Evolutionary conservation across 2,329 filamentous ascomycete genomes (phyloP).

Genomic region (Fusarium oligoseptatum): DNA sequence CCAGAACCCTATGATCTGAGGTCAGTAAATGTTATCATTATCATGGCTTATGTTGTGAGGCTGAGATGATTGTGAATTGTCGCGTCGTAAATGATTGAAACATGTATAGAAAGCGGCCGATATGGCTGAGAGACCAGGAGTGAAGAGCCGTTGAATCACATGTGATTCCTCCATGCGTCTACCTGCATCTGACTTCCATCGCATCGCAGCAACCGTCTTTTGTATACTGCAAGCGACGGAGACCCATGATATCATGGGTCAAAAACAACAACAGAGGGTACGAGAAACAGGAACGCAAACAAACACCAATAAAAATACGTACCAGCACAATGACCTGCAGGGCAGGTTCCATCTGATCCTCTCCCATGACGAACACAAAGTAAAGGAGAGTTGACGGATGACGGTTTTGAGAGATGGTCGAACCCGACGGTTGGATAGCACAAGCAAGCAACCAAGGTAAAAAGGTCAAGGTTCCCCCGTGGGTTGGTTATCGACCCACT

Average conservation of each 20-base stretch:
- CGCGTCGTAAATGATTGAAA: background rate
- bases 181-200: background rate
- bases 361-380: constrained; percentile 39
- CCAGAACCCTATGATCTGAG: constrained; percentile 77
- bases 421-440: constrained; percentile 7
- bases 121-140: background rate
- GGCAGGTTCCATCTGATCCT: constrained; percentile 58
- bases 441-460: background rate
- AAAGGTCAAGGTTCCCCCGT: constrained; percentile 9
- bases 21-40: constrained; percentile 21
- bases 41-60: background rate
- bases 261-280: constrained; percentile 4
- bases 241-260: constrained; percentile 6
- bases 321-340: constrained; percentile 83
- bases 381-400: constrained; percentile 19
- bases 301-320: constrained; percentile 54
- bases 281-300: background rate
- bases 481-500: constrained; percentile 27
- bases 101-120: background rate
- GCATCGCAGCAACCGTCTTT: background rate
- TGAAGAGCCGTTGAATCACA: background rate
- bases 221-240: constrained; percentile 9
- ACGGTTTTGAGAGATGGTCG: constrained; percentile 12
- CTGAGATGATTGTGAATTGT: background rate
- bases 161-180: background rate